Base-by-base conservation (phyloP, 257 asterid species). In the Fraxinus cuspidata region DNA sequence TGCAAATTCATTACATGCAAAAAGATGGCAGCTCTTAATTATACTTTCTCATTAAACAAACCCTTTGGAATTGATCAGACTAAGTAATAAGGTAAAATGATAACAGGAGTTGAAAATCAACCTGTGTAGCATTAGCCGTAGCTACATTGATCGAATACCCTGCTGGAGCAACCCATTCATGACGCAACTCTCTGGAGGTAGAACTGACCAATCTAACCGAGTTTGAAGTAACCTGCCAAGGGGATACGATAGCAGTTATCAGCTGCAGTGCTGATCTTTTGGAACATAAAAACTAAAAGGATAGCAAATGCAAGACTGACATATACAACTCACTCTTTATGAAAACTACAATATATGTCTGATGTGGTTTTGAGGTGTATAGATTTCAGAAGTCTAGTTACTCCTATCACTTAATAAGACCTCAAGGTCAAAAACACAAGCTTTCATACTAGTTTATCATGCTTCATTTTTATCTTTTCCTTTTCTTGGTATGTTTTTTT, bases 81-180 rank as follows among this genome's bases (percentile, higher is more conserved):
- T 34, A 32, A 32, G 44, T 38, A 23, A 8, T 60, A 63, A 11
- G 69, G 34, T 25, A 63, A n/a, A 63, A 12, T 3, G 19, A 27
- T 3, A 27, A 27, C 34, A 63, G 34, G 7, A 66, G 66, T 71
- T 37, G 75, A 74, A 74, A 35, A 77, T 66, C 60, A 58, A 92
- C 97, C 97, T 94, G 98, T 74, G 97, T 87, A 72, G 94, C 89
- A 86, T 92, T 94, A 76, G 98, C 97, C 27, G 97, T 94, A 79
- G 98, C 98, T 83, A 94, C 97, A 86, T 94, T 94, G 86, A 92
- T 81, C 5, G 98, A 92, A 77, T 81, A 89, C 71, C 91, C 94
- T 13, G 84, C 84, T 37, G 97, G 98, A 77, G 97, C 96, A 81
- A 47, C 69, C 98, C 98, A 94, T 82, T 92, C 96, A 40, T 89